Evolutionary conservation across 2,329 filamentous ascomycete genomes (phyloP), one percentile per base, ranked within the genome.

Genomic region (Pestalotiopsis sp.): DNA sequence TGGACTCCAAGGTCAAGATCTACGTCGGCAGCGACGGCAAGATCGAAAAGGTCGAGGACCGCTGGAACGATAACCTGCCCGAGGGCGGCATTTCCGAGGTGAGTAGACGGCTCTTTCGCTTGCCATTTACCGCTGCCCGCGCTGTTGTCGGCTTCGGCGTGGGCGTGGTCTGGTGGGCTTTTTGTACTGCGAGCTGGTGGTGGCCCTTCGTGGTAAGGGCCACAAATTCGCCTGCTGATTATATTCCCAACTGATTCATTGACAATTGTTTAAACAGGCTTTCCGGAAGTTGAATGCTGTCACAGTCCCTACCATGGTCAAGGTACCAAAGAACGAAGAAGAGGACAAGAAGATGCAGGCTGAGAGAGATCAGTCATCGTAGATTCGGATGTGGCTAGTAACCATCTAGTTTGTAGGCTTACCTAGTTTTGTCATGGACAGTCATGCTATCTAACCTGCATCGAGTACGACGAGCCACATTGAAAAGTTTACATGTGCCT

Each of bases 241-340:
- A 4, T 31, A 60, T 13, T 38, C 7, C 6, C 45, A n/a, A 3
- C 6, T 52, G 45, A n/a, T 11, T 52, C 45, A 67, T 68, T 74
- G 49, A 73, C 63, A 7, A 13, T 38, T 36, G 2, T n/a, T 0
- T 23, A 20, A 52, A 2, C 23, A 81, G 78, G 76, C 77, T 1
- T 73, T 81, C 64, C 76, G 79, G 1, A 81, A 80, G 72, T 66
- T 80, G 17, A 80, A 81, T n/a, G 78, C 79, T 0, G 74, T 77
- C 4, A 79, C 75, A 1, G 79, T 80, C 14, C 79, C 79, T 2
- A 64, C 73, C 6, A 68, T 80, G 41, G 78, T 80, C 2, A 78
- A 75, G 69, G 78, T 80, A 1, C 79, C 78, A 4, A 78, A 78
- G 73, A 76, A 68, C 0, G 77, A 80, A 65, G 78, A 80, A 60